Conservation (phyloP, 495 filamentous ascomycete species). For the Astrocystis sublimbata region DNA sequence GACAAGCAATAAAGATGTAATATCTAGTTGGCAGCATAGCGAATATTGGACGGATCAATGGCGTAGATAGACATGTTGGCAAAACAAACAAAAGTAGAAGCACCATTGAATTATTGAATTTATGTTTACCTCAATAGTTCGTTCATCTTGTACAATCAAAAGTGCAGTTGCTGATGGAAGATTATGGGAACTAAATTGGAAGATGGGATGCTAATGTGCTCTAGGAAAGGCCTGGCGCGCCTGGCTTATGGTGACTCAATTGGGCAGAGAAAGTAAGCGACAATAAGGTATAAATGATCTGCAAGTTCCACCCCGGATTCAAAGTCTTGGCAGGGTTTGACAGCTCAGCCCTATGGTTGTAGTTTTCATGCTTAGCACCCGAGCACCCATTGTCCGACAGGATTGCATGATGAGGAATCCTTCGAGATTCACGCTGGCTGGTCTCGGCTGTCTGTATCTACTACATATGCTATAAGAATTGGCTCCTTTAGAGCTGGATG, state of each 20-base stretch:
- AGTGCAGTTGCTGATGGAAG: no score
- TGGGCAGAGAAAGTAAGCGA: background rate
- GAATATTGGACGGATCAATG: conserved; percentile 2
- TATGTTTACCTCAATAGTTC: conserved; percentile 1
- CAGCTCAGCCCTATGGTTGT: conserved; percentile 16
- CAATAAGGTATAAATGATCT: background rate
- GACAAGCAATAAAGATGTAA: background rate
- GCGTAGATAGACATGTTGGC: conserved; percentile 11
- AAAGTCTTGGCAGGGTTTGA: conserved; percentile 2
- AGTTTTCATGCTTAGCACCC: background rate
- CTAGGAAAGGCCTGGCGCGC: no score
- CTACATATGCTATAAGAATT: no score
- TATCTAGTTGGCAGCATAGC: conserved; percentile 14
- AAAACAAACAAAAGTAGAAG: conserved; percentile 16
- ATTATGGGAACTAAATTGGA: no score
- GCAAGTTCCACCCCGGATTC: background rate
- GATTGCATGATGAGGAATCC: no score
- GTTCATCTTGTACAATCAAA: background rate
- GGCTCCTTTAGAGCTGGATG: background rate
- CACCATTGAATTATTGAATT: conserved; percentile 4
- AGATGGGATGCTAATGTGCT: no score
- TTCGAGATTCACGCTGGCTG: background rate
- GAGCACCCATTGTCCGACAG: background rate
- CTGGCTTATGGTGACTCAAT: background rate
- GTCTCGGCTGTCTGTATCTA: background rate